These are phyloP conservation scores for Turnera subulata DNA, from an alignment of 345 rosid genomes.

Conservation along the genomic window DNA sequence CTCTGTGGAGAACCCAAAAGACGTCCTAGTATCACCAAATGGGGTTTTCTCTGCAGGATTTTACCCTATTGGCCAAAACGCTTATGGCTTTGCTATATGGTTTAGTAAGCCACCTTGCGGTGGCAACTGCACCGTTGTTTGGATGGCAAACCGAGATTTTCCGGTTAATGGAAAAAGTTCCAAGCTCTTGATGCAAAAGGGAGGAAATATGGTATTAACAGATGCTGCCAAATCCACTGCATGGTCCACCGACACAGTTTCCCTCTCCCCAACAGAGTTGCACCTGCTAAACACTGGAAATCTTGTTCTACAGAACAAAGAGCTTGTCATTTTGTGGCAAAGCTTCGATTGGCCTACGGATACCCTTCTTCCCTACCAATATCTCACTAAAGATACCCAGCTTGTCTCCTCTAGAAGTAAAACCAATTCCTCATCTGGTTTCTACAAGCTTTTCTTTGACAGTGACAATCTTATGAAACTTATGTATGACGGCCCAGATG, in stretches of 20 bases:
- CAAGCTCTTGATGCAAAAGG: no score
- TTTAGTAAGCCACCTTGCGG: no score
- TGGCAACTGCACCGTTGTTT: no score
- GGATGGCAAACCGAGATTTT: no score
- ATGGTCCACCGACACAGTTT: conserved; percentile 6
- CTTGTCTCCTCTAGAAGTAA: conserved; percentile 5
- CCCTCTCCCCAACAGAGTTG: neutral
- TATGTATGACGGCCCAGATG: conserved; percentile 2
- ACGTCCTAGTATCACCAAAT: no score
- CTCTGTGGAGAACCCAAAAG: no score
- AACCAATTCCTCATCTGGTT: conserved; percentile 3
- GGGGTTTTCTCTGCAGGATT: no score
- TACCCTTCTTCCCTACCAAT: conserved; percentile 4
- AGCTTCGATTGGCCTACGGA: conserved; percentile 2
- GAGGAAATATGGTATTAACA: conserved; percentile 16
- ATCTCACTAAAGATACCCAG: neutral
- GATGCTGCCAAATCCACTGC: conserved; percentile 14
- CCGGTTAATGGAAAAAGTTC: no score
- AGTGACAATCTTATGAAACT: conserved; percentile 8
- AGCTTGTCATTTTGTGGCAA: neutral
- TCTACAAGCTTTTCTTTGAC: conserved; percentile 8
- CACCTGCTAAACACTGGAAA: neutral
- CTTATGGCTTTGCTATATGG: no score
- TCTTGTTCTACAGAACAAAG: neutral
- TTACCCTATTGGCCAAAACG: no score